Evolutionary conservation across 306 rosid genomes (phyloP).

Genomic region (Dryas octopetala): DNA sequence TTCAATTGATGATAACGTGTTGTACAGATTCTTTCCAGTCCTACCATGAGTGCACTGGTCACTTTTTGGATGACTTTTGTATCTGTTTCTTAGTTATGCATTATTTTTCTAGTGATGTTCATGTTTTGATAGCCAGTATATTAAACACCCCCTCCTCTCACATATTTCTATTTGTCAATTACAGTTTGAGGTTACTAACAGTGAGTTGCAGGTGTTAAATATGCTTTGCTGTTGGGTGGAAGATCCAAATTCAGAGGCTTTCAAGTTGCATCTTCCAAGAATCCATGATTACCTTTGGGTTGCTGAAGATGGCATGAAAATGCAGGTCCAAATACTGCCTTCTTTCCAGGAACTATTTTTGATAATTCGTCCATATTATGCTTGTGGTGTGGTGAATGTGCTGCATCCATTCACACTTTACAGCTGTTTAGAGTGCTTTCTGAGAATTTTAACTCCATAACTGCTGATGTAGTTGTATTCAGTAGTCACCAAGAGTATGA

Average conservation of each 20-base stretch:
- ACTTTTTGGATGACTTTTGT: constrained; percentile 12
- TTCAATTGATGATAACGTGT: background rate
- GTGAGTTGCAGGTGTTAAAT: constrained; percentile 60
- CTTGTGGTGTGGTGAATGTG: constrained; percentile 5
- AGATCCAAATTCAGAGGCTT: constrained; percentile 87
- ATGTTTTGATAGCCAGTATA: background rate
- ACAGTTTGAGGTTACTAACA: constrained; percentile 17
- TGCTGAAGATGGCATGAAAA: constrained; percentile 97
- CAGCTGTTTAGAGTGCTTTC: background rate
- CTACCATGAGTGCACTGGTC: background rate
- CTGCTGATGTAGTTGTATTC: background rate
- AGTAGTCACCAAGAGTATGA: background rate
- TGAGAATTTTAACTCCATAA: background rate
- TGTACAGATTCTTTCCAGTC: background rate
- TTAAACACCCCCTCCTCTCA: background rate
- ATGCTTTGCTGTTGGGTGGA: constrained; percentile 93
- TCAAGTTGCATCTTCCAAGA: constrained; percentile 86
- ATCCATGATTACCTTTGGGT: constrained; percentile 79
- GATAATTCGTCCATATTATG: background rate
- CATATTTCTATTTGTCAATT: constrained; percentile 1
- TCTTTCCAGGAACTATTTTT: background rate
- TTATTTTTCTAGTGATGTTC: background rate
- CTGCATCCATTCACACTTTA: background rate
- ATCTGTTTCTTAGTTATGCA: background rate
- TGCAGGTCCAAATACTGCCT: constrained; percentile 55